A percentile compares a stretch with the other conserved stretches of the same genome.
These are phyloP conservation scores for Schizothecium vesticola DNA, from an alignment of 495 filamentous ascomycete species.

Conservation along the genomic window DNA sequence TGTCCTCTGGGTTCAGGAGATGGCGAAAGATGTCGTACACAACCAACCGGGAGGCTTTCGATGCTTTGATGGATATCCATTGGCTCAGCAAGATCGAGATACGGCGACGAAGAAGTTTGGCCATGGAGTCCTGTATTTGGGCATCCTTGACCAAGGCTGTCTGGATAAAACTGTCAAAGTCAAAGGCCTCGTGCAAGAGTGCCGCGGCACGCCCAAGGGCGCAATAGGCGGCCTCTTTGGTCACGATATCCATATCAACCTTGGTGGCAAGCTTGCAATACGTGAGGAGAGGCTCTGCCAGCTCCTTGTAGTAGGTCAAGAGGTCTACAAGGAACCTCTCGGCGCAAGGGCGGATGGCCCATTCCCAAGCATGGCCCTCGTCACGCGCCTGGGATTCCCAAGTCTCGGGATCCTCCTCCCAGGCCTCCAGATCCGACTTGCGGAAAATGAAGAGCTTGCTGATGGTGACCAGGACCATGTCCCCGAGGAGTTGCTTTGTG, in stretches of 20 bases:
- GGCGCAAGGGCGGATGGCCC: constrained; percentile 80
- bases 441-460: constrained; percentile 85
- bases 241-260: constrained; percentile 61
- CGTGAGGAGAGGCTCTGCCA: constrained; percentile 66
- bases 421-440: constrained; percentile 76
- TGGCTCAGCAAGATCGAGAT: constrained; percentile 83
- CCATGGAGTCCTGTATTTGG: constrained; percentile 67
- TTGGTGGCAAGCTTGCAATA: constrained; percentile 73
- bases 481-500: constrained; percentile 63
- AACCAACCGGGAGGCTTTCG: constrained; percentile 57
- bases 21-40: constrained; percentile 87
- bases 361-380: constrained; percentile 75
- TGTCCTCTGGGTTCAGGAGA: constrained; percentile 70
- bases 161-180: constrained; percentile 76
- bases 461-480: constrained; percentile 77
- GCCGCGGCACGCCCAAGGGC: constrained; percentile 82
- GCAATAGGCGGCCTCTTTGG: constrained; percentile 90
- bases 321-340: constrained; percentile 93
- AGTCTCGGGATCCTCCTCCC: constrained; percentile 87
- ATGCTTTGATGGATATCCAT: constrained; percentile 75
- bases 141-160: constrained; percentile 72
- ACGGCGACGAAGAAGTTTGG: constrained; percentile 80
- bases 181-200: constrained; percentile 59
- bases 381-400: constrained; percentile 85
- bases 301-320: constrained; percentile 74